Conservation (phyloP, 1,139 yeast species). For the Scheffersomyces quercinus region DNA sequence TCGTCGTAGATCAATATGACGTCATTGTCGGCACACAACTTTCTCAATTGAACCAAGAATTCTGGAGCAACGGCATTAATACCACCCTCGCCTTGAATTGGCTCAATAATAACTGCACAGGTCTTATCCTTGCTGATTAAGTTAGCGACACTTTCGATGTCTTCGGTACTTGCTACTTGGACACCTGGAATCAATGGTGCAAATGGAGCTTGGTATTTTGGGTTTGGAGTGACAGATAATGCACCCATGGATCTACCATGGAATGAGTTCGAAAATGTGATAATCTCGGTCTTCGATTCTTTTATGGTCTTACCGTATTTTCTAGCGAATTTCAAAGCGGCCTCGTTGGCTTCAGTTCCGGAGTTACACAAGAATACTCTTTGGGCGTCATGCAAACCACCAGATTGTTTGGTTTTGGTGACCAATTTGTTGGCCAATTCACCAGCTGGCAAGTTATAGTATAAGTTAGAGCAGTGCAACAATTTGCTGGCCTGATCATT, state of each 20-base stretch:
- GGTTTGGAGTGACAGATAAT: constrained; percentile 85
- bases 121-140: constrained; percentile 66
- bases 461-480: constrained; percentile 83
- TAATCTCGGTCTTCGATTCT: constrained; percentile 67
- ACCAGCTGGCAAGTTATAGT: constrained; percentile 82
- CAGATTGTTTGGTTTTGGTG: constrained; percentile 62
- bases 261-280: constrained; percentile 85
- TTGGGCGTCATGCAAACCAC: constrained; percentile 80
- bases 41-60: constrained; percentile 65
- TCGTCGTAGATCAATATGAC: constrained; percentile 88
- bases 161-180: constrained; percentile 59
- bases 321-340: constrained; percentile 93
- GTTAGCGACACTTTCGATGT: constrained; percentile 56
- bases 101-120: constrained; percentile 93
- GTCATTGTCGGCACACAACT: constrained; percentile 67
- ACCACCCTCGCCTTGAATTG: constrained; percentile 98
- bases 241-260: constrained; percentile 97
- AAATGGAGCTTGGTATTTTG: constrained; percentile 89
- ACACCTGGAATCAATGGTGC: constrained; percentile 89
- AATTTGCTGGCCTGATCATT: constrained; percentile 70
- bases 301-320: constrained; percentile 65
- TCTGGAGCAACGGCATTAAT: constrained; percentile 65
- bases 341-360: constrained; percentile 98
- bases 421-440: constrained; percentile 73
- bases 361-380: constrained; percentile 89